A percentile compares a stretch with the other conserved stretches of the same genome.
Conservation (phyloP, 208 protist genomes). For the Strigomonas culicis region DNA sequence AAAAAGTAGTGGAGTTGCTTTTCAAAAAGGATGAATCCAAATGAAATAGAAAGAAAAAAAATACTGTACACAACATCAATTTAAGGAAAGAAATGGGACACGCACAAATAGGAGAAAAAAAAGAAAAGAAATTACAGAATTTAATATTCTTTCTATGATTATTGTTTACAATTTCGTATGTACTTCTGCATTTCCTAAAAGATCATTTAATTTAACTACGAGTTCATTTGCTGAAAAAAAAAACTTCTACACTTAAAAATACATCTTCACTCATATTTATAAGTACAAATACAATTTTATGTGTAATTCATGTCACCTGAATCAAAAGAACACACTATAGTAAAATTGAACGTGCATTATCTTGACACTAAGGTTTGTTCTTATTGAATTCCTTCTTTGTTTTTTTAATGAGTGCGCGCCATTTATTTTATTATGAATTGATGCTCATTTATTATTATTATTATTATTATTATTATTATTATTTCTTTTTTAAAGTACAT, state of each 20-base stretch:
- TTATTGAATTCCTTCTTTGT: background rate
- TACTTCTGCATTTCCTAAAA: too few species aligned
- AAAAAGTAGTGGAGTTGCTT: background rate
- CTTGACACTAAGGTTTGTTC: background rate
- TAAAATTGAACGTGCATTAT: background rate
- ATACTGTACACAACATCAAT: background rate
- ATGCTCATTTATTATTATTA: background rate
- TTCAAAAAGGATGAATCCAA: background rate
- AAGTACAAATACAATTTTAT: background rate
- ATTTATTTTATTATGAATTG: background rate
- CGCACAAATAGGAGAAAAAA: background rate
- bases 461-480: constrained; percentile 3
- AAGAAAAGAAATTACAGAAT: background rate
- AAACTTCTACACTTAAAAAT: background rate
- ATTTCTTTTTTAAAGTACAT: too few species aligned
- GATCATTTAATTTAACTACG: too few species aligned
- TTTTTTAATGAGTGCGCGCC: background rate
- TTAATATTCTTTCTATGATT: background rate
- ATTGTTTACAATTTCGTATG: background rate
- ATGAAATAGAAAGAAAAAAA: constrained; percentile 3
- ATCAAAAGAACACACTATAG: too few species aligned
- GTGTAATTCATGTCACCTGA: too few species aligned
- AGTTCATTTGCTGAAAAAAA: too few species aligned
- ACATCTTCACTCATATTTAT: background rate
- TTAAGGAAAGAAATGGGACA: background rate